Base-by-base conservation (phyloP, 345 rosid species). In the Carallia pectinifolia region DNA sequence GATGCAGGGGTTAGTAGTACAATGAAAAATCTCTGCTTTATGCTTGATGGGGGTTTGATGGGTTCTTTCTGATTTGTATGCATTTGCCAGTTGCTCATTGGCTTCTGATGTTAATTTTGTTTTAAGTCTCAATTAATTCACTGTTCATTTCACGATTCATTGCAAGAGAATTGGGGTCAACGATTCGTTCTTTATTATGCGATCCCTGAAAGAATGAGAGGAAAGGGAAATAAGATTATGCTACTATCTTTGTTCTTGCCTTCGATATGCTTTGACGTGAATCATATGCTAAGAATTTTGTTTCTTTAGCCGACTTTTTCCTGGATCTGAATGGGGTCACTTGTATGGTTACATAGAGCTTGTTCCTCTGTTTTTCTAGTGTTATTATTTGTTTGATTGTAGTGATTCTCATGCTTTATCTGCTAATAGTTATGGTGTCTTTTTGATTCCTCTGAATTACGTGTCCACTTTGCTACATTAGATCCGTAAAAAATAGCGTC, bases 1-100 rank as follows among this genome's bases (percentile, higher is more conserved):
- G 77, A 55, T 53, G 38, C 64, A 13, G 67, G 68, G 68, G 77
- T 74, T 54, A 62, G 77, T 74, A 44, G 16, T 15, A 44, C 1
- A 40, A 15, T 62, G 33, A 16, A 38, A 63, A 27, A 39, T 2
- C 54, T 39, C 15, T 19, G 66, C 66, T 63, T 63, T 15, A 18
- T 60, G 52, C 66, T 36, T 63, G 12, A 19, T 44, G 29, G 10
- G 4, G 4, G 6, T 10, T 58, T 40, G 9, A 29, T 48, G 60
- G 19, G 39, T 38, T 37, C 27, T 59, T 48, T 62, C 56, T 36
- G 18, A 36, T 44, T 40, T 54, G 6, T 27, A 27, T 23, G 12
- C 6, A 13, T 10, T 3, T 44, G 50, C 5, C 50, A 44, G 16
- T 44, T 12, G 50, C 8, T 55, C 15, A 18, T 33, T 48, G n/a